Base-by-base conservation (phyloP, 306 rosid genomes). In the Trifolium pratense region DNA sequence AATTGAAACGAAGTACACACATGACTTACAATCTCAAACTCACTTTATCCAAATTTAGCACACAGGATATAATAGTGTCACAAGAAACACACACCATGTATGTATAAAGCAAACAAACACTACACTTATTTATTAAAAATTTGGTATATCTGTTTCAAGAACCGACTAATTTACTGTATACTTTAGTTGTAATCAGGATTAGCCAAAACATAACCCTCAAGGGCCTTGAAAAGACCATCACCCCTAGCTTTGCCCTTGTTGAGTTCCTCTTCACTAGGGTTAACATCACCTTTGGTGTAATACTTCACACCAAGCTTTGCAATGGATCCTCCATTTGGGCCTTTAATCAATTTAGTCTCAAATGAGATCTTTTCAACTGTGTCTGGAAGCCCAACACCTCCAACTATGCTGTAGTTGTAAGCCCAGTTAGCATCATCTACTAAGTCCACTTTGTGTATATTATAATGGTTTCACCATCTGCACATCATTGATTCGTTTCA, bases 131-230 rank as follows among this genome's bases (percentile, higher is more conserved):
- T n/a, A n/a, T n/a, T n/a, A n/a, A n/a, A n/a, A n/a, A n/a, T n/a
- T n/a, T n/a, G n/a, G n/a, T n/a, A n/a, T n/a, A n/a, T n/a, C n/a
- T n/a, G n/a, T n/a, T n/a, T n/a, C n/a, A n/a, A n/a, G n/a, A n/a
- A n/a, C n/a, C n/a, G n/a, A n/a, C n/a, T n/a, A n/a, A n/a, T n/a
- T n/a, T n/a, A n/a, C 11, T 7, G 25, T 26, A 61, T 16, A 7
- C 6, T 1, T 34, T 63, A 74, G 39, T 74, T 73, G 83, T 78
- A 82, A 26, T 39, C 49, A 29, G 83, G 81, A 66, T 78, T 55
- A 9, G 83, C 86, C 75, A 78, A 57, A 66, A 71, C 36, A n/a
- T 78, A 82, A 16, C 75, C 80, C 68, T 82, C 86, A 39, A 82
- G 31, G 10, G 78, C 86, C 78, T 74, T 82, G 72, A 82, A 82